Percentiles rank a stretch among this genome's conserved stretches.
Conservation (phyloP, 805 yeast species). For the Candida multigemmis region DNA sequence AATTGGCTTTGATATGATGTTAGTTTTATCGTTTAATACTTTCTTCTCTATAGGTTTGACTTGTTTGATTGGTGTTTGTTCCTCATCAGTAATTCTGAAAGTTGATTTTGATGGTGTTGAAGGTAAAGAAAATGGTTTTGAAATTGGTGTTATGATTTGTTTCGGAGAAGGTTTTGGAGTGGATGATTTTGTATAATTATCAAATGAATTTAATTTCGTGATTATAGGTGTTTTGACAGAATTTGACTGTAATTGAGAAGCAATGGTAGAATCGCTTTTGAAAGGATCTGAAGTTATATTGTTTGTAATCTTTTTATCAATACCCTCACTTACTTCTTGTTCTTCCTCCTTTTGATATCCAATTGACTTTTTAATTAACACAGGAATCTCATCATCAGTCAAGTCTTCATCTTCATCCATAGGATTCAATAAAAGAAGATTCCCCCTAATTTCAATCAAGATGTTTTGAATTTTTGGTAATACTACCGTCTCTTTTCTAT, state of each 20-base stretch:
- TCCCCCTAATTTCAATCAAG: constrained; percentile 65
- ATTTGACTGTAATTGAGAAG: not conserved
- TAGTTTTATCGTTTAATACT: constrained; percentile 17
- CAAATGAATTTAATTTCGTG: too few relatives aligned
- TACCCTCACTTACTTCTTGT: too few relatives aligned
- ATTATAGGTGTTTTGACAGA: too few relatives aligned
- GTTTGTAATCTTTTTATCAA: too few relatives aligned
- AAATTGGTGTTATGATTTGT: not conserved
- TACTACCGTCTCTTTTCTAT: constrained; percentile 52
- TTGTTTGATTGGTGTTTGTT: constrained; percentile 9
- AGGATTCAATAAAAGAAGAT: constrained; percentile 43
- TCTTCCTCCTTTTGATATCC: constrained; percentile 1
- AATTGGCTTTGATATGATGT: constrained; percentile 9
- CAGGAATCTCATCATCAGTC: constrained; percentile 35
- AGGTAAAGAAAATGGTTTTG: constrained; percentile 4
- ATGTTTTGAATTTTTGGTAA: constrained; percentile 59
- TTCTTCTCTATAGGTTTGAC: not conserved
- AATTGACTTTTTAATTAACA: constrained; percentile 2
- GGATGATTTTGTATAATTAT: too few relatives aligned
- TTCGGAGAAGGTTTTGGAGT: not conserved
- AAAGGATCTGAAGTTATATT: too few relatives aligned
- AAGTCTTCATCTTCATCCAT: constrained; percentile 32
- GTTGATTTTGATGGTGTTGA: constrained; percentile 7
- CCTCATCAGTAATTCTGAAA: constrained; percentile 9
- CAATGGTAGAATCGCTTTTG: not conserved